A percentile compares a stretch with the other conserved stretches of the same genome.
Conservation (phyloP, 345 rosid genomes). For the Citrus glauca region DNA sequence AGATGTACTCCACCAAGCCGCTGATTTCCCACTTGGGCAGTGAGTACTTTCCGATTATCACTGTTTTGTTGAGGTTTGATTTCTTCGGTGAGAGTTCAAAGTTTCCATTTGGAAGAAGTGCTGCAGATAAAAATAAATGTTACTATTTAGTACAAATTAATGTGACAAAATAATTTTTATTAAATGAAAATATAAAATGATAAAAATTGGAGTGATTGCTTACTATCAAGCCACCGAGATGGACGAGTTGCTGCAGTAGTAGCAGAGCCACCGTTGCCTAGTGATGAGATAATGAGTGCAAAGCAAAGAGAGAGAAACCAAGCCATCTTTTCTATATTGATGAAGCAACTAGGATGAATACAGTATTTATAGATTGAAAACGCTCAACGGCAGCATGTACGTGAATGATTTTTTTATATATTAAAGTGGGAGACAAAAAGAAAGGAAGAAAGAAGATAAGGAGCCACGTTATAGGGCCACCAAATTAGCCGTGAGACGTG, state of each 20-base stretch:
- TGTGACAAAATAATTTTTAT: background rate
- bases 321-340: slow-evolving; percentile 14
- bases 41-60: slow-evolving; percentile 68
- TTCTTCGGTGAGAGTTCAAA: slow-evolving; percentile 61
- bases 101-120: slow-evolving; percentile 60
- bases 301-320: slow-evolving; percentile 9
- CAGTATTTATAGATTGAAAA: background rate
- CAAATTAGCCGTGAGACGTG: slow-evolving; percentile 27
- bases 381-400: background rate
- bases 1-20: slow-evolving; percentile 67
- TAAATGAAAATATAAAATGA: too few species aligned
- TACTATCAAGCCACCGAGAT: slow-evolving; percentile 34
- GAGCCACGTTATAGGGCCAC: slow-evolving; percentile 17
- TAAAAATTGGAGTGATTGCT: background rate
- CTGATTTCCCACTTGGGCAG: slow-evolving; percentile 77
- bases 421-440: background rate
- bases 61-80: slow-evolving; percentile 57
- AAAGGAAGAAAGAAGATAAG: background rate
- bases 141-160: background rate
- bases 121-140: slow-evolving; percentile 23
- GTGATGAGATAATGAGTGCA: slow-evolving; percentile 9
- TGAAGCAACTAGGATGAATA: background rate
- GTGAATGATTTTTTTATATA: too few species aligned
- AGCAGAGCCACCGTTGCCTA: slow-evolving; percentile 1
- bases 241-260: background rate